Conservation (phyloP, 1,284 basidiomycete genomes). For the Heterobasidion parviporum region DNA sequence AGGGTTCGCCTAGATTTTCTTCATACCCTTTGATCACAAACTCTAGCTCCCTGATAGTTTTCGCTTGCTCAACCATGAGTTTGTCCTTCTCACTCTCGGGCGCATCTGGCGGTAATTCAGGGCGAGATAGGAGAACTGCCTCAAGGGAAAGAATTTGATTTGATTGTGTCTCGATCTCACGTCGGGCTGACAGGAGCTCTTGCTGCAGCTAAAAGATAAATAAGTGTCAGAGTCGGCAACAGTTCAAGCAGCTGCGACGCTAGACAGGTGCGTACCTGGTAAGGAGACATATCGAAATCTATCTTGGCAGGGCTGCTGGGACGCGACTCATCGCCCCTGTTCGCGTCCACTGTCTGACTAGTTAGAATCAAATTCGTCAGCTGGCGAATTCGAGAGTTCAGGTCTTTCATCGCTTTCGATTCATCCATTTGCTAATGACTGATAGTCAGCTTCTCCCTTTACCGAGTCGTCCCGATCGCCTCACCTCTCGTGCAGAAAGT, state of each 20-base stretch:
- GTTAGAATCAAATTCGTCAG: conserved; percentile 84
- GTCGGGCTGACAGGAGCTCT: conserved; percentile 69
- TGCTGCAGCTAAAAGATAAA: conserved; percentile 61
- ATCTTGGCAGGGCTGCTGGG: conserved; percentile 76
- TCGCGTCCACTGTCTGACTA: conserved; percentile 70
- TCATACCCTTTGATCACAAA: conserved; percentile 64
- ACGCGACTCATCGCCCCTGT: conserved; percentile 56
- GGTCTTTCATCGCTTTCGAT: conserved; percentile 70
- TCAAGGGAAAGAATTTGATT: conserved; percentile 78
- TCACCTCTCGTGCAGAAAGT: conserved; percentile 63
- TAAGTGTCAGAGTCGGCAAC: neutral
- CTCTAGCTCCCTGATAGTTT: conserved; percentile 65
- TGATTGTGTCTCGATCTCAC: conserved; percentile 68
- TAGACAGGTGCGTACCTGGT: conserved; percentile 42
- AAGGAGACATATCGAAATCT: conserved; percentile 80
- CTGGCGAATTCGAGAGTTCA: conserved; percentile 76
- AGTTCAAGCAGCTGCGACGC: neutral
- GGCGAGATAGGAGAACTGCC: conserved; percentile 56
- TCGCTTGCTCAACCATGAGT: conserved; percentile 58
- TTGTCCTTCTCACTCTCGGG: conserved; percentile 65
- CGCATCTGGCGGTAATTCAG: conserved; percentile 47
- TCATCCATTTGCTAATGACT: conserved; percentile 61
- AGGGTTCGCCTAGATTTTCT: conserved; percentile 61
- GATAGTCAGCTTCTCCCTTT: conserved; percentile 1
- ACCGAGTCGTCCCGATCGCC: conserved; percentile 9